A percentile compares a stretch with the other conserved stretches of the same genome.
Evolutionary conservation across 2,329 filamentous ascomycete genomes (phyloP).

Genomic region (Aspergillus bombycis): DNA sequence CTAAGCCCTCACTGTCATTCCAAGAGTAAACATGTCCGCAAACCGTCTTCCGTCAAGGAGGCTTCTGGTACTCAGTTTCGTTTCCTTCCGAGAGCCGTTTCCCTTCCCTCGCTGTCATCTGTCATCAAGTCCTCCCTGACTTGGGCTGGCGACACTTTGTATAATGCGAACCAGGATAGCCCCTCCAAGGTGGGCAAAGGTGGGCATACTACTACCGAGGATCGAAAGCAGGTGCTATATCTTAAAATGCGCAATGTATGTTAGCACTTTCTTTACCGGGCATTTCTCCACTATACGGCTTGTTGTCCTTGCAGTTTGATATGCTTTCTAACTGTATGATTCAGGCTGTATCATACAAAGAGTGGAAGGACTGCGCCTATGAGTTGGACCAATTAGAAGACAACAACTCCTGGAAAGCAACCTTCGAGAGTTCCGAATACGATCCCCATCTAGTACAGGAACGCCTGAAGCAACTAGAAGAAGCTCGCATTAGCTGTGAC

Average conservation of each 20-base stretch:
- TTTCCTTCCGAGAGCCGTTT: constrained; percentile 30
- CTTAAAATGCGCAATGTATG: constrained; percentile 68
- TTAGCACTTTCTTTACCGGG: constrained; percentile 16
- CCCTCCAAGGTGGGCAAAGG: constrained; percentile 55
- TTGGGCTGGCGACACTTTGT: constrained; percentile 39
- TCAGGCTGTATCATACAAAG: constrained; percentile 67
- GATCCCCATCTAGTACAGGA: constrained; percentile 69
- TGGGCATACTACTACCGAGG: constrained; percentile 53
- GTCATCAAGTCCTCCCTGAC: constrained; percentile 37
- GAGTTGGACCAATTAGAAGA: constrained; percentile 80
- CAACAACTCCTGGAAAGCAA: constrained; percentile 79
- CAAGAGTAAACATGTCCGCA: constrained; percentile 21
- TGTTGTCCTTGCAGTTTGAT: neutral
- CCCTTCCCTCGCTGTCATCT: constrained; percentile 37
- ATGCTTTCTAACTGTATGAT: neutral
- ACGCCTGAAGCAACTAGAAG: constrained; percentile 73
- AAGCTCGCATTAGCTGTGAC: constrained; percentile 72
- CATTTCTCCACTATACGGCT: no score
- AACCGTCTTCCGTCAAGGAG: constrained; percentile 8
- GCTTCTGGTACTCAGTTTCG: constrained; percentile 12
- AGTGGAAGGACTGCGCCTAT: constrained; percentile 76
- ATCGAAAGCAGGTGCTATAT: constrained; percentile 65
- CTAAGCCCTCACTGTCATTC: constrained; percentile 25
- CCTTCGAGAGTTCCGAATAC: constrained; percentile 69
- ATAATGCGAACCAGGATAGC: constrained; percentile 54